Percentiles rank a stretch among this genome's conserved stretches.
Conservation (phyloP, 176 grass and related monocot species). For the Aegilops bicornis region DNA sequence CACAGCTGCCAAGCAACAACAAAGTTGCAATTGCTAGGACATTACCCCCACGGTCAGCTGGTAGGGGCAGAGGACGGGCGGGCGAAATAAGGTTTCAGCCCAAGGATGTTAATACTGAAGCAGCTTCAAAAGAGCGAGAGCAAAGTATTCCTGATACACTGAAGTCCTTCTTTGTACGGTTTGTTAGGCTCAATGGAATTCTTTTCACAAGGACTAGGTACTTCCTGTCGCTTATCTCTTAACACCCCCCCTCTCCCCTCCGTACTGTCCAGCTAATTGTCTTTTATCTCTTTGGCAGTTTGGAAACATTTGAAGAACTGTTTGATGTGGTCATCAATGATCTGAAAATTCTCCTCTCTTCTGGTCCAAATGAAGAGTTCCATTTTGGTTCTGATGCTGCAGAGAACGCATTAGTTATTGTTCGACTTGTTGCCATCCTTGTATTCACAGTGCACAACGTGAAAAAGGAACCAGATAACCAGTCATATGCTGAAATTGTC, state of each 20-base stretch:
- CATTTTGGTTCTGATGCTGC: slow-evolving; percentile 69
- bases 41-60: slow-evolving; percentile 49
- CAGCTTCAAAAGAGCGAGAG: slow-evolving; percentile 45
- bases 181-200: slow-evolving; percentile 93
- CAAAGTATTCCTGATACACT: slow-evolving; percentile 53
- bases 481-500: slow-evolving; percentile 80
- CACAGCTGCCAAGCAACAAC: slow-evolving; percentile 51
- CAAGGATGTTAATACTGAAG: slow-evolving; percentile 57
- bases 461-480: slow-evolving; percentile 62
- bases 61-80: slow-evolving; percentile 71
- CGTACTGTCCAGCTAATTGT: neutral
- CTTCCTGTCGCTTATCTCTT: neutral
- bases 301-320: slow-evolving; percentile 89
- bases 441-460: slow-evolving; percentile 96
- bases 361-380: slow-evolving; percentile 66
- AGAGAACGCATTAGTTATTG: slow-evolving; percentile 65
- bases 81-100: slow-evolving; percentile 56
- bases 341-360: slow-evolving; percentile 78
- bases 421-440: slow-evolving; percentile 68
- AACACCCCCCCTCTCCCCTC: neutral
- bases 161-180: slow-evolving; percentile 67
- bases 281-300: slow-evolving; percentile 41
- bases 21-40: slow-evolving; percentile 46
- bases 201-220: slow-evolving; percentile 88
- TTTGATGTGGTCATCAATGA: slow-evolving; percentile 55